phyloP scores from a whole-genome alignment of 106 monocot genomes.

The Triglochin maritima region DNA sequence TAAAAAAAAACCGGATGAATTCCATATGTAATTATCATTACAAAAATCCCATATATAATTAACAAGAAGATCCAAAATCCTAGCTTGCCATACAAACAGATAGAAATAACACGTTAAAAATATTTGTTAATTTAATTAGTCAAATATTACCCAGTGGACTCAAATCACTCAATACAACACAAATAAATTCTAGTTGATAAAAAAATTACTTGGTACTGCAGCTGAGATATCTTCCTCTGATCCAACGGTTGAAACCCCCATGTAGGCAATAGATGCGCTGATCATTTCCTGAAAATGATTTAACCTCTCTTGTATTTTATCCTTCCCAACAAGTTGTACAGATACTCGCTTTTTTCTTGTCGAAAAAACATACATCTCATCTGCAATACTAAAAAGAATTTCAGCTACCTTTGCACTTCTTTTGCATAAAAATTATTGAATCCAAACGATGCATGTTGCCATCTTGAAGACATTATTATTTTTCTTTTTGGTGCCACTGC shows the following conservation, averaged over 20 bases:
- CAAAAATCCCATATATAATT: too few species aligned
- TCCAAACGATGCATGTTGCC: background rate
- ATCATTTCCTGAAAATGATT: slow-evolving; percentile 44
- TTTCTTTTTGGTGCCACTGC: background rate
- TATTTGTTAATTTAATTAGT: background rate
- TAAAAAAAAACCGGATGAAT: too few species aligned
- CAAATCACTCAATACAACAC: background rate
- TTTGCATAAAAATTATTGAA: background rate
- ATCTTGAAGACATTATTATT: background rate
- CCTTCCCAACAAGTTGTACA: slow-evolving; percentile 61
- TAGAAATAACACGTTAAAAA: too few species aligned
- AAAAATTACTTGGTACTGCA: slow-evolving; percentile 50
- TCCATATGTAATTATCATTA: too few species aligned
- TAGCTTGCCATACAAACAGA: too few species aligned
- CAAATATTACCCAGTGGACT: background rate
- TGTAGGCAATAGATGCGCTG: slow-evolving; percentile 40
- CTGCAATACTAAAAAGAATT: slow-evolving; percentile 25
- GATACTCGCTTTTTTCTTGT: slow-evolving; percentile 54
- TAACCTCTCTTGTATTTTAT: slow-evolving; percentile 65
- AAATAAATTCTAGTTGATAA: background rate
- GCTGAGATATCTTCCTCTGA: slow-evolving; percentile 33
- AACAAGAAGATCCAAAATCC: too few species aligned
- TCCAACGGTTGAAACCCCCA: slow-evolving; percentile 70
- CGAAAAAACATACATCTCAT: slow-evolving; percentile 99
- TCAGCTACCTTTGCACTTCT: too few species aligned